Conservation (phyloP, 2,329 filamentous ascomycete species). For the Ascochyta viciae-villosae region DNA sequence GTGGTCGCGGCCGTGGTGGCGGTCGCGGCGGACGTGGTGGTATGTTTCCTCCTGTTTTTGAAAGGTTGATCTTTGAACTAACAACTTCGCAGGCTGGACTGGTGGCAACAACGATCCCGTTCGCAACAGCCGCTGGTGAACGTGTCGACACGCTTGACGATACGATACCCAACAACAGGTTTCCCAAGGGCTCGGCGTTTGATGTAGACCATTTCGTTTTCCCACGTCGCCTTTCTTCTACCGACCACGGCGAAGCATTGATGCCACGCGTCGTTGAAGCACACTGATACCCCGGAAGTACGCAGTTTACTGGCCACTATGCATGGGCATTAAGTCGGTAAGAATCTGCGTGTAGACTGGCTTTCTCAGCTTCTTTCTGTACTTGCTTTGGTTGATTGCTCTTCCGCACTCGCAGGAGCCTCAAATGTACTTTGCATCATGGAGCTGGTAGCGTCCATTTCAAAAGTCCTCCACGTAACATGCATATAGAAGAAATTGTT, state of each 20-base stretch:
- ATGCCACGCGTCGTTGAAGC: slow-evolving; percentile 28
- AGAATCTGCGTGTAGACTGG: slow-evolving; percentile 35
- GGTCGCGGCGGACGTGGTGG: slow-evolving; percentile 57
- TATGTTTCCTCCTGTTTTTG: slow-evolving; percentile 27
- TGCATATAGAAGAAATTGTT: slow-evolving; percentile 31
- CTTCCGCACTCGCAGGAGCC: slow-evolving; percentile 4
- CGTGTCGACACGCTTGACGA: slow-evolving; percentile 1
- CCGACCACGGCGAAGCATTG: slow-evolving; percentile 30
- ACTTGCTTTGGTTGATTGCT: slow-evolving; percentile 1
- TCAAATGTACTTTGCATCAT: slow-evolving; percentile 29
- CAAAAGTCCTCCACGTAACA: slow-evolving; percentile 41
- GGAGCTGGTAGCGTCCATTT: slow-evolving; percentile 34
- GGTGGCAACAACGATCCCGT: slow-evolving; percentile 50
- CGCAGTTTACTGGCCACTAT: slow-evolving; percentile 27
- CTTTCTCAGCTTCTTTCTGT: slow-evolving; percentile 30
- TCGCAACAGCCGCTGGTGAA: slow-evolving; percentile 52
- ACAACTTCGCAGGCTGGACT: slow-evolving; percentile 41
- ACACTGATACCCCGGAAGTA: slow-evolving; percentile 43
- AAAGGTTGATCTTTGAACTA: slow-evolving; percentile 17
- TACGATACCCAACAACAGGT: slow-evolving; percentile 11
- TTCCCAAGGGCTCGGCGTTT: slow-evolving; percentile 30
- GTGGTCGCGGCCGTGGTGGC: slow-evolving; percentile 72
- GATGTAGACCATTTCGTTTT: slow-evolving; percentile 34
- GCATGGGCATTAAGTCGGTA: slow-evolving; percentile 18
- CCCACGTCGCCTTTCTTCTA: slow-evolving; percentile 22